Conservation (phyloP, 306 rosid genomes). For the Cucumis hystrix region DNA sequence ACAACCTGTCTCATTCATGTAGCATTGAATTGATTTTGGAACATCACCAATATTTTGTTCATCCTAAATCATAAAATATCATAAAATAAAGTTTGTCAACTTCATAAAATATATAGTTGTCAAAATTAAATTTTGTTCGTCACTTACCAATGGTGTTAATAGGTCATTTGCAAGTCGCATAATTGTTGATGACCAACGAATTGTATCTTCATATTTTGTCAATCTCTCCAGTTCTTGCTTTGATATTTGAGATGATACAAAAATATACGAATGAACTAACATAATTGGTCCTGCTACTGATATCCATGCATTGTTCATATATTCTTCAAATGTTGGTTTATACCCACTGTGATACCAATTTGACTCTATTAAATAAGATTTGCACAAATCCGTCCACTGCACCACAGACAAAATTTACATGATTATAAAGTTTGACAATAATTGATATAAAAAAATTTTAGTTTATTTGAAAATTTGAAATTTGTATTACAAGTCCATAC, state of each 20-base stretch:
- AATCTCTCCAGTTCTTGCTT: not conserved
- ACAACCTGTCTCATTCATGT: not conserved
- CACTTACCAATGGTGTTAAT: not conserved
- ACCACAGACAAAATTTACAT: not conserved
- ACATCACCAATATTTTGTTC: conserved; percentile 3
- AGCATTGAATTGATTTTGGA: conserved; percentile 4
- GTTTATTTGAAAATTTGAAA: not conserved
- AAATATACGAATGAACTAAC: not conserved
- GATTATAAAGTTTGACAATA: too few relatives aligned
- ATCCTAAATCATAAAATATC: not conserved
- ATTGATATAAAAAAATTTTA: not conserved
- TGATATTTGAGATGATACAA: not conserved
- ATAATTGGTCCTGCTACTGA: not conserved
- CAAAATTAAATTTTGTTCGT: not conserved
- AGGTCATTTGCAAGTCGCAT: conserved; percentile 17
- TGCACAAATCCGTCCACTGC: not conserved
- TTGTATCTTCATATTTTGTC: not conserved
- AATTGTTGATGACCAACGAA: not conserved
- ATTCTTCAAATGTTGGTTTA: not conserved
- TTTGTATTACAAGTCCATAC: not conserved
- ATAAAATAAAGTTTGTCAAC: not conserved
- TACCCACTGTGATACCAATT: conserved; percentile 3
- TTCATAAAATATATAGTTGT: not conserved
- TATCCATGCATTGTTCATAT: conserved; percentile 11
- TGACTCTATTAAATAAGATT: not conserved